Conservation (phyloP, 2,329 filamentous ascomycete genomes). For the Raffaelea albimanens region DNA sequence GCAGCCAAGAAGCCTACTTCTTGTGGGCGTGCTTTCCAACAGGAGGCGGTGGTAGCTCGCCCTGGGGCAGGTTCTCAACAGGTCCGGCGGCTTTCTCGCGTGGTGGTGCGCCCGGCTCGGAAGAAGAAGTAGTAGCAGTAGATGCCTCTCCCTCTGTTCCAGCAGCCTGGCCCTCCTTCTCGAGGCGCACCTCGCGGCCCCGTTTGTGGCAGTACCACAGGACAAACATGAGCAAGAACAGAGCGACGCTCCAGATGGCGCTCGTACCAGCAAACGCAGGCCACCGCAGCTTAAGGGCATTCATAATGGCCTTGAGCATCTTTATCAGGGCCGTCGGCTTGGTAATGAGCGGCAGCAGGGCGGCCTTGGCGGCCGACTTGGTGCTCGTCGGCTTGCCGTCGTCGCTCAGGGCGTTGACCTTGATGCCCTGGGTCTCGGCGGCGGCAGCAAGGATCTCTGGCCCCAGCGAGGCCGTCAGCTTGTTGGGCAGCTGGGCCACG, state of each 20-base stretch:
- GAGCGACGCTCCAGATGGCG: conserved; percentile 77
- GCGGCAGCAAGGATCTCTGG: conserved; percentile 77
- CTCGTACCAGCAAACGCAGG: conserved; percentile 88
- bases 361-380: conserved; percentile 50
- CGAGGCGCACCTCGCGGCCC: conserved; percentile 73
- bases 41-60: too few relatives aligned
- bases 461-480: conserved; percentile 64
- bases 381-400: conserved; percentile 38
- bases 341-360: conserved; percentile 64
- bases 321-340: conserved; percentile 80
- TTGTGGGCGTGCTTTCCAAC: too few relatives aligned
- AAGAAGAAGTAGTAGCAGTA: too few relatives aligned
- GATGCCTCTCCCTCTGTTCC: background rate
- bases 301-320: conserved; percentile 83
- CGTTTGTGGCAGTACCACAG: conserved; percentile 99
- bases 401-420: conserved; percentile 35
- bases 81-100: too few relatives aligned
- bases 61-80: too few relatives aligned
- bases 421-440: conserved; percentile 61
- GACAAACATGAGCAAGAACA: conserved; percentile 84
- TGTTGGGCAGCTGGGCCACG: conserved; percentile 73
- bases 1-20: too few relatives aligned
- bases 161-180: conserved; percentile 23
- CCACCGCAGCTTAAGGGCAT: conserved; percentile 77
- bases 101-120: too few relatives aligned